These are phyloP conservation scores for Auriscalpium vulgare DNA, from an alignment of 768 basidiomycete species.

Conservation along the genomic window DNA sequence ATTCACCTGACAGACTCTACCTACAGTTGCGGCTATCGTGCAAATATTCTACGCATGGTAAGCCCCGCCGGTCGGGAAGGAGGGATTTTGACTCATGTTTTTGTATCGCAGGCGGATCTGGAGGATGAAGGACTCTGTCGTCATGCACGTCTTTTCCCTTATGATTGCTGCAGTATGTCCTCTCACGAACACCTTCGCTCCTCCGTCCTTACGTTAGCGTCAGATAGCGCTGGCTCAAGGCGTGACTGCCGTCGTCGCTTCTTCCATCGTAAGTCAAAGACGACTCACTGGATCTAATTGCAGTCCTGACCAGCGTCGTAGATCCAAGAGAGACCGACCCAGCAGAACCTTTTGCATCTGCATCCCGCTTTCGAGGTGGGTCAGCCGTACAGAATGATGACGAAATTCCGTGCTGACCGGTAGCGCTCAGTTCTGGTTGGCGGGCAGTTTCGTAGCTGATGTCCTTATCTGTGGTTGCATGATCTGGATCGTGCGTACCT, in stretches of 20 bases:
- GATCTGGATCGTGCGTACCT: conserved; percentile 19
- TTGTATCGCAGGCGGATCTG: neutral
- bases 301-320: neutral
- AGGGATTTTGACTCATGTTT: neutral
- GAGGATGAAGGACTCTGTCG: neutral
- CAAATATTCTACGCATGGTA: neutral
- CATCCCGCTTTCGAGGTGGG: neutral
- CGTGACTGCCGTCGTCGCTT: neutral
- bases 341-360: neutral
- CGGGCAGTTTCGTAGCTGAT: conserved; percentile 18
- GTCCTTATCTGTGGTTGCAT: conserved; percentile 21
- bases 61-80: neutral
- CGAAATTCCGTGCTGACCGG: neutral
- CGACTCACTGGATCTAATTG: no score
- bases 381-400: neutral
- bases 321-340: neutral
- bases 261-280: neutral
- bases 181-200: no score
- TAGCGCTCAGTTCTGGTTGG: conserved; percentile 19
- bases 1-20: no score
- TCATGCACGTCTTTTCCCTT: neutral
- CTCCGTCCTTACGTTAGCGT: no score
- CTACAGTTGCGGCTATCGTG: neutral
- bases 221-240: neutral
- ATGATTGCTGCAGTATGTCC: neutral